Conservation (phyloP, 2,329 filamentous ascomycete genomes). For the Fusarium succisae region DNA sequence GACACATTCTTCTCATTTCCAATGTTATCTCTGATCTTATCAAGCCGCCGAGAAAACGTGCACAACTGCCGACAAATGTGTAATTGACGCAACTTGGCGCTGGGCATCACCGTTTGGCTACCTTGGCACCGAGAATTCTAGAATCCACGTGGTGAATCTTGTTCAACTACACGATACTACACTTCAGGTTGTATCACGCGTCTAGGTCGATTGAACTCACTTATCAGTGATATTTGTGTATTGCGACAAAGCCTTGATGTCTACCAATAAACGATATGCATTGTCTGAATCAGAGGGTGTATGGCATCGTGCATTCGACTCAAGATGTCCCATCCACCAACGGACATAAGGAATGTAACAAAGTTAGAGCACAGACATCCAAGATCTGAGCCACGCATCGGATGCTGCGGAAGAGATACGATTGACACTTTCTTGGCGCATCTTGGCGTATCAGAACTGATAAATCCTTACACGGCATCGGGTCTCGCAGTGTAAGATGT, state of each 20-base stretch:
- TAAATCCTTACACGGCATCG: neutral
- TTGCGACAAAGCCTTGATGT: neutral
- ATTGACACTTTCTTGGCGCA: conserved; percentile 1
- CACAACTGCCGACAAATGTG: neutral
- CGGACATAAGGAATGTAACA: neutral
- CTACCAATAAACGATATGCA: no score
- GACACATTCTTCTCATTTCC: neutral
- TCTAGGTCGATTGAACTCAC: neutral
- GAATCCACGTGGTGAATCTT: neutral
- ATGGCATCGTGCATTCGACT: neutral
- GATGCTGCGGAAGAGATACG: conserved; percentile 6
- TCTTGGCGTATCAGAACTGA: neutral
- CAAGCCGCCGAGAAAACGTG: neutral
- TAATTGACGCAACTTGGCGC: neutral
- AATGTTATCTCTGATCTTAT: neutral
- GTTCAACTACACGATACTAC: neutral
- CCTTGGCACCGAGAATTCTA: conserved; percentile 5
- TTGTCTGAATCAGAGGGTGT: neutral
- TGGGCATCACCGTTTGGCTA: neutral
- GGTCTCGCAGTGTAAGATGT: neutral
- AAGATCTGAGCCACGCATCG: neutral
- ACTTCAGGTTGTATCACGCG: neutral
- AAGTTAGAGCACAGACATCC: neutral
- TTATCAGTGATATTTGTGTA: accelerated
- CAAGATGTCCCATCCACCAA: neutral